phyloP scores from a whole-genome alignment of 768 basidiomycete genomes.

The Hypholoma fasciculare region DNA sequence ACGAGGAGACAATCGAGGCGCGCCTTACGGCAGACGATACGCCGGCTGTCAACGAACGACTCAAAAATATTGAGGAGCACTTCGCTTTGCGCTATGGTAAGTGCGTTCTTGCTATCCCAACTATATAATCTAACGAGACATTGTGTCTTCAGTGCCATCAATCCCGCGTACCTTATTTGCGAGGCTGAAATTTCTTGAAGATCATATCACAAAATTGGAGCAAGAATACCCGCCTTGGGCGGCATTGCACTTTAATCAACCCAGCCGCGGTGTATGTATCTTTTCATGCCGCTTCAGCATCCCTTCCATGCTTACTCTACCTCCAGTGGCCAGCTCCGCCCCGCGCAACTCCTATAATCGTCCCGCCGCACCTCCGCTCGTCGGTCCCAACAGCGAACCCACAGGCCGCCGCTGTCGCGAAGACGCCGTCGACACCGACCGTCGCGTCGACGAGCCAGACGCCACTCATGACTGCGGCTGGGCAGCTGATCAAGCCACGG shows the following conservation, averaged over 20 bases:
- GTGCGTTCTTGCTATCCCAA: slow-evolving; percentile 1
- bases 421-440: slow-evolving; percentile 7
- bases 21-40: slow-evolving; percentile 41
- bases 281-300: not conserved
- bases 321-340: slow-evolving; percentile 84
- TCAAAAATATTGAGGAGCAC: slow-evolving; percentile 71
- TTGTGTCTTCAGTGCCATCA: slow-evolving; percentile 55
- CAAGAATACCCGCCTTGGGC: slow-evolving; percentile 88
- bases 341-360: slow-evolving; percentile 73
- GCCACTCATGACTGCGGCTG: not conserved
- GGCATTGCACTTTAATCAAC: slow-evolving; percentile 86
- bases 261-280: slow-evolving; percentile 68
- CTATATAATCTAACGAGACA: not conserved
- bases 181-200: slow-evolving; percentile 71
- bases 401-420: slow-evolving; percentile 12
- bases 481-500: slow-evolving; percentile 23
- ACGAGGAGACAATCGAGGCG: slow-evolving; percentile 10
- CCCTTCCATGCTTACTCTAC: not conserved
- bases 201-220: slow-evolving; percentile 74
- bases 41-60: slow-evolving; percentile 63
- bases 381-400: slow-evolving; percentile 7
- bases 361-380: slow-evolving; percentile 60
- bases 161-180: slow-evolving; percentile 63
- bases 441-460: not conserved
- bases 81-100: slow-evolving; percentile 74